Evolutionary conservation across 257 asterid species (phyloP), one percentile per base, ranked within the genome.

Genomic region (Salvia miltiorrhiza): DNA sequence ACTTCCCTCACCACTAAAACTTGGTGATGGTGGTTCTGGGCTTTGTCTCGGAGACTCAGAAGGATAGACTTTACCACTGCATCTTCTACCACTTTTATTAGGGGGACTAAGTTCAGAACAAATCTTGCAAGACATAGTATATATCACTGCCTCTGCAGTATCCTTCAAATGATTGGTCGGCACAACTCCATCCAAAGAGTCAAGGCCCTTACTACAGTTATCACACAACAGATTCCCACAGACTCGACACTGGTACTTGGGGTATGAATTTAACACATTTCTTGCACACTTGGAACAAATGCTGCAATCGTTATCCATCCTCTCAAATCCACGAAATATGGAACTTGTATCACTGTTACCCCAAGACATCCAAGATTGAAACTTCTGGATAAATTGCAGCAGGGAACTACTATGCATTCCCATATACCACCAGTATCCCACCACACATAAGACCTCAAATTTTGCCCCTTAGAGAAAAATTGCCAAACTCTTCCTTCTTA

Each of bases 21-120:
- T 73, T 37, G 97, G 95, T 70, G 96, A 90, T 17, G 84, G 86
- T 44, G 91, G 92, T 73, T 90, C 95, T 6, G 93, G 87, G 85
- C 87, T 83, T 77, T 74, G 81, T 64, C 89, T 81, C 1, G 96
- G 92, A 66, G 94, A 88, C 72, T 88, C 97, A 52, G 89, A 83
- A 41, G 97, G 97, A 77, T 88, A 70, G 68, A 93, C 61, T 81
- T 88, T 87, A 69, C 83, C 90, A 63, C 84, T 74, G 79, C 85
- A 80, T 73, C 69, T 87, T 71, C 78, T 76, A 53, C 72, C 78
- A 65, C 76, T 37, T 71, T 79, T 70, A 73, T 75, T 80, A 19
- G 63, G 52, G 35, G 82, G 75, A 39, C 77, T 56, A 54, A 80
- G 75, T 33, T 75, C 86, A 17, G 68, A 72, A 72, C 96, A 92